Evolutionary conservation across 768 basidiomycete species (phyloP).

Genomic region (Auriscalpium orientale): DNA sequence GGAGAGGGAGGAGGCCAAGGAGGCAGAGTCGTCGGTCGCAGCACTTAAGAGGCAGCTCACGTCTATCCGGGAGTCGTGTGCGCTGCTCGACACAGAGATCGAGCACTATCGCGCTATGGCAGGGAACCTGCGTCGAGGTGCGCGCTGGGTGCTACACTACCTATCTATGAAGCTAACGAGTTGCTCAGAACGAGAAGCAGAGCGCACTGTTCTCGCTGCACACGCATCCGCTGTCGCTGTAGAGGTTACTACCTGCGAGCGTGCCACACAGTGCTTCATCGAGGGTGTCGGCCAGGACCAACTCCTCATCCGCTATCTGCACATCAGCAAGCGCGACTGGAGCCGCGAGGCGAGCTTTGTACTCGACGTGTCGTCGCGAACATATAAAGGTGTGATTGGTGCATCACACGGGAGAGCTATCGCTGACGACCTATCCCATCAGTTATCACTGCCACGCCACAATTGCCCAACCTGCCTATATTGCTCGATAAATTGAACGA

Average conservation of each 20-base stretch:
- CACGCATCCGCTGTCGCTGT: conserved; percentile 45
- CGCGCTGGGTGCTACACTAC: conserved; percentile 13
- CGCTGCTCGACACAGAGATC: conserved; percentile 58
- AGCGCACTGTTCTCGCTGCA: conserved; percentile 33
- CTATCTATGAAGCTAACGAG: not conserved
- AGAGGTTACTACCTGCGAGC: conserved; percentile 52
- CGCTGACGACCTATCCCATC: not conserved
- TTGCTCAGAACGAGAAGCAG: not conserved
- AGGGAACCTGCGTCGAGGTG: conserved; percentile 59
- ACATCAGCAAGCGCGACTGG: conserved; percentile 50
- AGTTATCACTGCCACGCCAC: conserved; percentile 81
- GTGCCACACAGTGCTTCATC: conserved; percentile 52
- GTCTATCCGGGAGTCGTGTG: conserved; percentile 50
- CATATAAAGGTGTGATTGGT: conserved; percentile 9
- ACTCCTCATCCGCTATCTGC: conserved; percentile 65
- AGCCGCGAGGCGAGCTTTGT: conserved; percentile 13
- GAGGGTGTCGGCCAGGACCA: conserved; percentile 73
- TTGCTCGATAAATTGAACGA: conserved; percentile 67
- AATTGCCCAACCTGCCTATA: conserved; percentile 56
- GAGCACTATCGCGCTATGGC: conserved; percentile 61
- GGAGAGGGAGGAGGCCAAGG: conserved; percentile 69
- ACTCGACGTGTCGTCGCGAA: conserved; percentile 7
- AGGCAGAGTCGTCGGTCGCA: conserved; percentile 54
- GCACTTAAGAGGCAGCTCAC: conserved; percentile 60
- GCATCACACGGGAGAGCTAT: too few relatives aligned